These are phyloP conservation scores for Colletotrichum camelliae DNA, from an alignment of 2,329 filamentous ascomycete genomes.

Conservation along the genomic window DNA sequence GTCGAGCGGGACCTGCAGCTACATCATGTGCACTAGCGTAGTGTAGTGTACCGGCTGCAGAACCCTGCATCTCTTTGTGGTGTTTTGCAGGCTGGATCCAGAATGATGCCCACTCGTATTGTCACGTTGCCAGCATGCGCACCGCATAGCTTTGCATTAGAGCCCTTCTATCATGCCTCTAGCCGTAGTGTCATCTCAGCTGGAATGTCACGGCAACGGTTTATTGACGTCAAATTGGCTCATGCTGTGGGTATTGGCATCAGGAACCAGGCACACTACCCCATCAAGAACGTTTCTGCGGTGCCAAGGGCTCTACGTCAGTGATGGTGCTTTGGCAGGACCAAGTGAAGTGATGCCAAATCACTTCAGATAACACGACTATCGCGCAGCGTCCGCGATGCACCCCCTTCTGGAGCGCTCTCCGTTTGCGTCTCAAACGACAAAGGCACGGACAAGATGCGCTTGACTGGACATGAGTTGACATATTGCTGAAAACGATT, in stretches of 20 bases:
- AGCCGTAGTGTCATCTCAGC: not conserved
- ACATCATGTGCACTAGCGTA: not conserved
- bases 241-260: not conserved
- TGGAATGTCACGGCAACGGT: not conserved
- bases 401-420: not conserved
- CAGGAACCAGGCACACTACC: not conserved
- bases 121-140: not conserved
- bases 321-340: not conserved
- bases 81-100: not conserved
- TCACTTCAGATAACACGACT: not conserved
- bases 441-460: not conserved
- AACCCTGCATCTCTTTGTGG: constrained; percentile 8
- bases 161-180: not conserved
- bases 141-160: not conserved
- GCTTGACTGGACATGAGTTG: not conserved
- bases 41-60: not conserved
- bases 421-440: not conserved
- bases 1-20: constrained; percentile 3
- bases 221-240: not conserved
- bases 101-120: not conserved
- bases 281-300: not conserved
- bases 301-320: not conserved
- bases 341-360: not conserved
- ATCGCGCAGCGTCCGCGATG: not conserved
- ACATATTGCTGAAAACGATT: not conserved